phyloP scores from a whole-genome alignment of 495 filamentous ascomycete species.

The Xylaria palmicola region DNA sequence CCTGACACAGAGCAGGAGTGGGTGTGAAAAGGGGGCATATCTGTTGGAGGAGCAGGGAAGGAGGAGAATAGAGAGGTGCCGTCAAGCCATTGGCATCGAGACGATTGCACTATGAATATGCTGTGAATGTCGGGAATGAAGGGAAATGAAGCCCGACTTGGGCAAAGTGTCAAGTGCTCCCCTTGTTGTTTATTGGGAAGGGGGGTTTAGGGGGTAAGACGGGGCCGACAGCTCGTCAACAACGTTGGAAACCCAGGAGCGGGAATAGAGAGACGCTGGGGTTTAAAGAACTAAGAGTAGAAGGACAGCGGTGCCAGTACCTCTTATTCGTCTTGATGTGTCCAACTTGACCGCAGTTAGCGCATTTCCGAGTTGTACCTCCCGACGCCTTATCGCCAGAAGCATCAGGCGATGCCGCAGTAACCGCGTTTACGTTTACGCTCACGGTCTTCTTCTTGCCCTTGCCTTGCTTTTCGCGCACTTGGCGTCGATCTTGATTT shows the following conservation, averaged over 20 bases:
- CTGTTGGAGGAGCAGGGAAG: background rate
- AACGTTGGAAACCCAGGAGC: background rate
- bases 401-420: conserved; percentile 47
- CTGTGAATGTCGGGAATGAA: background rate
- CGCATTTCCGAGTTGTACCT: conserved; percentile 88
- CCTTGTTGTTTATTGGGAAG: background rate
- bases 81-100: background rate
- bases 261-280: conserved; percentile 1
- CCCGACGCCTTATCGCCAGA: conserved; percentile 46
- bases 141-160: background rate
- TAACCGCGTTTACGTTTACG: conserved; percentile 43
- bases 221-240: background rate
- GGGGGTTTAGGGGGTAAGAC: background rate
- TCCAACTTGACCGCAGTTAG: conserved; percentile 91
- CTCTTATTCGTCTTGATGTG: conserved; percentile 99
- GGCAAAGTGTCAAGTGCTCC: background rate
- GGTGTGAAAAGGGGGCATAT: background rate
- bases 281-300: conserved; percentile 7
- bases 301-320: conserved; percentile 47
- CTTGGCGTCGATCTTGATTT: conserved; percentile 87
- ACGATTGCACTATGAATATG: background rate
- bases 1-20: conserved; percentile 2
- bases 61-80: too few species aligned
- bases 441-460: conserved; percentile 49
- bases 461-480: conserved; percentile 83